phyloP scores from a whole-genome alignment of 208 protist genomes.

The Trypanosoma scelopori region DNA sequence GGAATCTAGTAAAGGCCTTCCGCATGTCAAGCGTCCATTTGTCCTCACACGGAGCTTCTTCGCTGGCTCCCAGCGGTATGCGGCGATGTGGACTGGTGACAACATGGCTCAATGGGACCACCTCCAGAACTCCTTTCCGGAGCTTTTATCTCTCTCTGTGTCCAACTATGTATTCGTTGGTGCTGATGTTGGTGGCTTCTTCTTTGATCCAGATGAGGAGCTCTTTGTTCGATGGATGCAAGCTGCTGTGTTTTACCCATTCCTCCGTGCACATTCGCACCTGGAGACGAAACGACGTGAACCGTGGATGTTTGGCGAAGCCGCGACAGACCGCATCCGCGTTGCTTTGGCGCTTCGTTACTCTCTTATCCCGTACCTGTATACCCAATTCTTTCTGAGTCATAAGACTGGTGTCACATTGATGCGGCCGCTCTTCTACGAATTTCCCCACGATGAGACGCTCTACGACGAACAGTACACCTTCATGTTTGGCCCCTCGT shows the following conservation, averaged over 20 bases:
- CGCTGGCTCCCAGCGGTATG: constrained; percentile 96
- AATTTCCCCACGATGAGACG: constrained; percentile 90
- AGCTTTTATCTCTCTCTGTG: constrained; percentile 95
- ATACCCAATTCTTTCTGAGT: constrained; percentile 94
- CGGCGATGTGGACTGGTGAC: constrained; percentile 98
- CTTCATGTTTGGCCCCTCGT: constrained; percentile 86
- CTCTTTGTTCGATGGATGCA: constrained; percentile 98
- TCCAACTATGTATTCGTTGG: constrained; percentile 96
- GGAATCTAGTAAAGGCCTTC: constrained; percentile 38
- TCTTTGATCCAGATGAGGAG: constrained; percentile 95
- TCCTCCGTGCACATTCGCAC: constrained; percentile 97
- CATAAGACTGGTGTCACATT: constrained; percentile 81
- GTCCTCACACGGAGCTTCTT: constrained; percentile 99
- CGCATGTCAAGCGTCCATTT: constrained; percentile 90
- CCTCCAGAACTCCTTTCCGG: constrained; percentile 92
- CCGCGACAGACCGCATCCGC: constrained; percentile 62
- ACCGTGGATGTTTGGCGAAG: constrained; percentile 95
- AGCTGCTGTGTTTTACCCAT: constrained; percentile 95
- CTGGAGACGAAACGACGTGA: constrained; percentile 97
- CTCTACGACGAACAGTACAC: constrained; percentile 88
- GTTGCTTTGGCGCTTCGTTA: constrained; percentile 90
- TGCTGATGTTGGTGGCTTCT: constrained; percentile 98
- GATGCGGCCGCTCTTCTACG: constrained; percentile 94
- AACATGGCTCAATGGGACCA: constrained; percentile 97
- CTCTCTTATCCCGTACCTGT: constrained; percentile 95